Evolutionary conservation across 805 yeast species (phyloP).

Genomic region (Candida koratica): DNA sequence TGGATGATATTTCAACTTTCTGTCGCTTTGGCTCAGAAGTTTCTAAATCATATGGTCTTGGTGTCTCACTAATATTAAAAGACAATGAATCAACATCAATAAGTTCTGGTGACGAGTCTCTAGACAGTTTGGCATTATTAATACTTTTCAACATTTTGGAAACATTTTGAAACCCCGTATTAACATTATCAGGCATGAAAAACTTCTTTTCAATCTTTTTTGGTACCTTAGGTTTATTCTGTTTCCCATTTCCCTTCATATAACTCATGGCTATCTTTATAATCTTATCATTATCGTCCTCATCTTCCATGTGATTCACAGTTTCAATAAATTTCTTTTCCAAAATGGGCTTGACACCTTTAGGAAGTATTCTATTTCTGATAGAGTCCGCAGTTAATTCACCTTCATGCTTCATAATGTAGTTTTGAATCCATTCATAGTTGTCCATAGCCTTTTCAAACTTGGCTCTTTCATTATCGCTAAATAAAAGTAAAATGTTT

Average conservation of each 20-base stretch:
- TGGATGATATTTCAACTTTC: too few relatives aligned
- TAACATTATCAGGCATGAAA: slow-evolving; percentile 72
- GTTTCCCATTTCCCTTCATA: slow-evolving; percentile 29
- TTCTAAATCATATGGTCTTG: neutral
- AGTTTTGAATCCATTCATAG: slow-evolving; percentile 71
- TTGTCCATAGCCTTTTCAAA: slow-evolving; percentile 83
- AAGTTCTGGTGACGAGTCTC: slow-evolving; percentile 12
- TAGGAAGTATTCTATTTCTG: slow-evolving; percentile 70
- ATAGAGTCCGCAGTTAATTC: slow-evolving; percentile 37
- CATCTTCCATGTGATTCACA: slow-evolving; percentile 50
- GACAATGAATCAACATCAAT: slow-evolving; percentile 12
- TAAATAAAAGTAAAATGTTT: slow-evolving; percentile 65
- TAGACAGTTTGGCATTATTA: neutral
- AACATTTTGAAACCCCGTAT: slow-evolving; percentile 58
- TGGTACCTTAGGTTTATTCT: neutral
- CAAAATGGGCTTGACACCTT: slow-evolving; percentile 50
- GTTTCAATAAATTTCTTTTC: slow-evolving; percentile 60
- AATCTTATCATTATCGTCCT: slow-evolving; percentile 62
- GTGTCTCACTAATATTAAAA: slow-evolving; percentile 1
- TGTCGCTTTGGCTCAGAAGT: neutral
- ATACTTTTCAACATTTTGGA: slow-evolving; percentile 8
- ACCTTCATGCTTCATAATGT: slow-evolving; percentile 47
- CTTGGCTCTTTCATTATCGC: slow-evolving; percentile 73
- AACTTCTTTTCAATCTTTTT: slow-evolving; percentile 40
- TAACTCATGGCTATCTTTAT: slow-evolving; percentile 63